Percentiles rank a stretch among this genome's conserved stretches.
Conservation (phyloP, 208 protist species). For the Leishmania braziliensis region DNA sequence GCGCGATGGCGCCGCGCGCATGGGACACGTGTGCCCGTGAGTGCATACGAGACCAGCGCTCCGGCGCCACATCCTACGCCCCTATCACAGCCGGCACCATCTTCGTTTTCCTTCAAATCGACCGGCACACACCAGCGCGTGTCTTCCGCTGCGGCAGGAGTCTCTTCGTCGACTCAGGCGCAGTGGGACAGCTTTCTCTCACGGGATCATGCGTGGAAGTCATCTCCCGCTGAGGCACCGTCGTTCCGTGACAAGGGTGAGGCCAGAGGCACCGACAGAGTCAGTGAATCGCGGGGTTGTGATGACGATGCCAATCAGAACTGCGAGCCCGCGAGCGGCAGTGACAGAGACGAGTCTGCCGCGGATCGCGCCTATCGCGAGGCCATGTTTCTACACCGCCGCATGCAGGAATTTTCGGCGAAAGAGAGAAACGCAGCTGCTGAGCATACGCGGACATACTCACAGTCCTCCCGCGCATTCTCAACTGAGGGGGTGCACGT, state of each 20-base stretch:
- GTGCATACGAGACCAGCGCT: conserved; percentile 46
- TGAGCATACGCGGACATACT: neutral
- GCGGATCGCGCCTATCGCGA: conserved; percentile 25
- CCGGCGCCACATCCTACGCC: conserved; percentile 4
- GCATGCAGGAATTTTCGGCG: conserved; percentile 11
- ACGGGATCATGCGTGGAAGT: conserved; percentile 17
- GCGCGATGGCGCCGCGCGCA: conserved; percentile 62
- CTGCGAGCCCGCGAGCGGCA: neutral
- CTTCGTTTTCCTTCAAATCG: neutral
- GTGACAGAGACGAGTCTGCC: conserved; percentile 8
- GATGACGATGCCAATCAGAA: neutral
- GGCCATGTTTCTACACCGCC: conserved; percentile 31
- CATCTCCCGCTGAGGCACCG: neutral
- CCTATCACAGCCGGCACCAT: neutral
- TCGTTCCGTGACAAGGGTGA: neutral
- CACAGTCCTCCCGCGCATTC: neutral
- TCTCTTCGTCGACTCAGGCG: conserved; percentile 9
- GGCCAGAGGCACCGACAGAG: neutral
- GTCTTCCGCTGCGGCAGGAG: neutral
- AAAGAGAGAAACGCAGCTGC: neutral
- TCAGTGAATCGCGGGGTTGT: neutral
- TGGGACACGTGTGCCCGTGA: conserved; percentile 64
- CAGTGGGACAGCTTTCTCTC: conserved; percentile 20
- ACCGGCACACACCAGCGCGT: neutral
- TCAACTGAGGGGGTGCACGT: neutral